Base-by-base conservation (phyloP, 2,329 filamentous ascomycete genomes). In the Trichoderma cornu-damae region DNA sequence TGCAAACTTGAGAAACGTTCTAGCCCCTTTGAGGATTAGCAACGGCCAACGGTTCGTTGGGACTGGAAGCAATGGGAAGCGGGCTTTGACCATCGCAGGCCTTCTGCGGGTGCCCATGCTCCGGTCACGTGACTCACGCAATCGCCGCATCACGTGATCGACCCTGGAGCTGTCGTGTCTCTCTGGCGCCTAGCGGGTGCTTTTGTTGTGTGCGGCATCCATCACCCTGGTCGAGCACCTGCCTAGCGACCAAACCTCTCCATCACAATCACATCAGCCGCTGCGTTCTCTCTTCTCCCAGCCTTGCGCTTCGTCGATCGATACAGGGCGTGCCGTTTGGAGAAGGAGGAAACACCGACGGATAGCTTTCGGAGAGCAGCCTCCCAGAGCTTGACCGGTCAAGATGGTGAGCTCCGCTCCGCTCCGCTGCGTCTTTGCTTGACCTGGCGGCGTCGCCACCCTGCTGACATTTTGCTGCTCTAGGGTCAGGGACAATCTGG, bases 401-500 rank as follows among this genome's bases (percentile, higher is more conserved):
- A 72, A 64, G 47, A 73, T 73, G 72, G 72, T 73, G 56, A 64
- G 69, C 63, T 66, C 43, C 16, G 18, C 44, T 37, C 4, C 26
- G 69, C 63, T 66, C 43, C 16, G 18, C 44, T 37, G 4, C 26
- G 18, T 30, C 44, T 37, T 30, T 16, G 16, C 32, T 48, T 37
- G 22, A 34, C 50, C 37, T 26, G 6, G 11, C n/a, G 6, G 9
- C 14, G n/a, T 4, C 42, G 53, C 35, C 35, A 16, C 22, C 44
- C n/a, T 54, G 44, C 44, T 59, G 44, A 59, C 57, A 60, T 58
- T 43, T n/a, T 58, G 26, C 44, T 26, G 20, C 28, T 59, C 54
- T 64, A 91, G 88, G 88, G 88, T 80, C 87, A 90, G 76, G 86
- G 87, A 66, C 88, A 95, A 74, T 96, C 92, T 72, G 90, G 89